A percentile compares a stretch with the other conserved stretches of the same genome.
These are phyloP conservation scores for Chalaropsis thielavioides DNA, from an alignment of 2,329 filamentous ascomycete species.

Conservation along the genomic window DNA sequence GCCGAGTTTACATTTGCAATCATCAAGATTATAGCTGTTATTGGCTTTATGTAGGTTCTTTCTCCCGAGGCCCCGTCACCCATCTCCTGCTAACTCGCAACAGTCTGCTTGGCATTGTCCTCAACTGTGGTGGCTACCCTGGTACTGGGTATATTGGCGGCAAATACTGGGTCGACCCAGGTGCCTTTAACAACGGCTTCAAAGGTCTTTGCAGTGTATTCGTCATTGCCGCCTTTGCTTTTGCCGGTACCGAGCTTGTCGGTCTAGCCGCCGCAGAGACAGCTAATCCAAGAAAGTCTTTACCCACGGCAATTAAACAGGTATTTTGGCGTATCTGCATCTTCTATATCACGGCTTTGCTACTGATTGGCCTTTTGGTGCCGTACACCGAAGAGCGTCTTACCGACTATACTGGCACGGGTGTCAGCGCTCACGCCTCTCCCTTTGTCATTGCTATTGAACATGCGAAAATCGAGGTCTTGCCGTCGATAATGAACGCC, in stretches of 20 bases:
- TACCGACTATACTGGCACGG: conserved; percentile 26
- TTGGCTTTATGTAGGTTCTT: conserved; percentile 64
- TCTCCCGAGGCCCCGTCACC: neutral
- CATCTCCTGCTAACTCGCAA: conserved; percentile 12
- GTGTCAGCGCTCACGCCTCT: conserved; percentile 58
- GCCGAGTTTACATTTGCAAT: conserved; percentile 79
- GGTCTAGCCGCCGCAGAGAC: conserved; percentile 66
- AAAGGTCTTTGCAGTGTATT: conserved; percentile 70
- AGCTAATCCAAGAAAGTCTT: conserved; percentile 61
- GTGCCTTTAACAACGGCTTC: conserved; percentile 74
- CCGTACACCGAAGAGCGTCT: conserved; percentile 43
- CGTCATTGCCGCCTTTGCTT: conserved; percentile 62
- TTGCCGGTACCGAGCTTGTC: conserved; percentile 61
- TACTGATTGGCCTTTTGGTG: conserved; percentile 68
- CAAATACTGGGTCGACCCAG: conserved; percentile 60
- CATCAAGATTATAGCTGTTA: conserved; percentile 71
- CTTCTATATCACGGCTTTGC: conserved; percentile 77
- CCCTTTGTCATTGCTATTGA: conserved; percentile 90
- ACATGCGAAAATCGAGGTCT: conserved; percentile 63
- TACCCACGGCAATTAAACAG: conserved; percentile 80
- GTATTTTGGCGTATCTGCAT: conserved; percentile 89
- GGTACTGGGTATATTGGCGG: conserved; percentile 66
- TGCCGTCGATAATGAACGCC: conserved; percentile 86
- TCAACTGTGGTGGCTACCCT: conserved; percentile 69
- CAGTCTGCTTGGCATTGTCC: conserved; percentile 69